Evolutionary conservation across 352 stramenopile species (phyloP).

Genomic region (Phytophthora uliginosa): DNA sequence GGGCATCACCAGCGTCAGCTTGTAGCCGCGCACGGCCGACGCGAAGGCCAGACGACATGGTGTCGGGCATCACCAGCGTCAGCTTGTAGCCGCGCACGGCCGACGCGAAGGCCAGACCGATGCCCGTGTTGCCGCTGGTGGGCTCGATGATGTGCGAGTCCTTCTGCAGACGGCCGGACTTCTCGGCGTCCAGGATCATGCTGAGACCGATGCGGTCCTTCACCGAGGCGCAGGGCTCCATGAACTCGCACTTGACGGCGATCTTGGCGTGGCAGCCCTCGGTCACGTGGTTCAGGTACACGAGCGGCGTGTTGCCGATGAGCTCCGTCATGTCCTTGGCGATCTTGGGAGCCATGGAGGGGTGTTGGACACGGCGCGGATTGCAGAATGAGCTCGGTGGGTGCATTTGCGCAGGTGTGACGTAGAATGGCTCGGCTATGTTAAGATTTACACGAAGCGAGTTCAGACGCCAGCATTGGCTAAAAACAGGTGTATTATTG

Average conservation of each 20-base stretch:
- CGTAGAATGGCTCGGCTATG: neutral
- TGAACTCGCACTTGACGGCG: constrained; percentile 92
- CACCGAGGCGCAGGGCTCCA: constrained; percentile 89
- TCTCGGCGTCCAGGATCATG: constrained; percentile 88
- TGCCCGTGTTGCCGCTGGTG: constrained; percentile 96
- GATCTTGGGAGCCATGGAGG: constrained; percentile 65
- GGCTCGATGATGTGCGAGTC: constrained; percentile 94
- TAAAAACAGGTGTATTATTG: neutral
- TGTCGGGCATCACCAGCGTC: constrained; percentile 97
- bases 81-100: constrained; percentile 93
- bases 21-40: constrained; percentile 90
- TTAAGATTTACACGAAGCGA: neutral
- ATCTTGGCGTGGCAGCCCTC: constrained; percentile 86
- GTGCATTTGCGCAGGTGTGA: constrained; percentile 3
- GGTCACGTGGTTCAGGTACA: constrained; percentile 92
- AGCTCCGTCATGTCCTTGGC: constrained; percentile 95
- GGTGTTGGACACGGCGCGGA: constrained; percentile 12
- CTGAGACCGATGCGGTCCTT: constrained; percentile 90
- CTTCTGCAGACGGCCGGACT: constrained; percentile 72
- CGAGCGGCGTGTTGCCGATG: constrained; percentile 96
- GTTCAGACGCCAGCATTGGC: neutral
- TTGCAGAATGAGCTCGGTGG: constrained; percentile 29
- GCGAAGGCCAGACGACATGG: constrained; percentile 96
- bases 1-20: constrained; percentile 96
- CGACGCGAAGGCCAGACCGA: constrained; percentile 94